These are phyloP conservation scores for Venturia carpophila DNA, from an alignment of 2,329 filamentous ascomycete species.

Conservation along the genomic window DNA sequence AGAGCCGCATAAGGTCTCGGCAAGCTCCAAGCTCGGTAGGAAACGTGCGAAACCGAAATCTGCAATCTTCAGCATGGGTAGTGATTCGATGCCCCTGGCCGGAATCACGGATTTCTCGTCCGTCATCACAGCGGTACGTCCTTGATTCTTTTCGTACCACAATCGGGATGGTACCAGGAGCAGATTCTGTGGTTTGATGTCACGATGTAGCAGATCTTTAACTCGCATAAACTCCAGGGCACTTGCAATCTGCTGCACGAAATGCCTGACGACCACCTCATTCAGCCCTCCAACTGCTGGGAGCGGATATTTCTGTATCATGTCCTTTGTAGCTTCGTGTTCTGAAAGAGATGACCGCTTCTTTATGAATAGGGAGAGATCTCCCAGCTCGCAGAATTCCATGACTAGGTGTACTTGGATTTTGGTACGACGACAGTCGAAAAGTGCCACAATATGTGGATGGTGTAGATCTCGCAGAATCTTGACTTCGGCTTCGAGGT, in stretches of 20 bases:
- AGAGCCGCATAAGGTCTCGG: constrained; percentile 92
- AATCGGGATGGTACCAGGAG: constrained; percentile 74
- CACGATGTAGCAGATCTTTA: constrained; percentile 85
- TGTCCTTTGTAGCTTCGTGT: constrained; percentile 75
- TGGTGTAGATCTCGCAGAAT: constrained; percentile 91
- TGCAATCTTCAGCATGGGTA: constrained; percentile 95
- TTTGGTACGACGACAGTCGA: constrained; percentile 82
- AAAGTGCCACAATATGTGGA: constrained; percentile 92
- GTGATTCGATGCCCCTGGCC: constrained; percentile 67
- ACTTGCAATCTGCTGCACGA: constrained; percentile 88
- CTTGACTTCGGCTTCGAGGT: constrained; percentile 88
- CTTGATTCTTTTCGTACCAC: constrained; percentile 56
- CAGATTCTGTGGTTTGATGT: constrained; percentile 95
- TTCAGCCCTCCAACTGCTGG: constrained; percentile 76
- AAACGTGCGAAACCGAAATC: constrained; percentile 98
- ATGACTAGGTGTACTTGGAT: constrained; percentile 94
- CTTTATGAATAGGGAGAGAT: constrained; percentile 93
- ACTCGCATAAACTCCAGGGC: constrained; percentile 81
- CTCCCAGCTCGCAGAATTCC: constrained; percentile 96
- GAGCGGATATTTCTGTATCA: constrained; percentile 90
- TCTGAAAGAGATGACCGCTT: constrained; percentile 74
- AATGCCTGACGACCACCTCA: constrained; percentile 94
- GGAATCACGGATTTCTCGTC: constrained; percentile 76
- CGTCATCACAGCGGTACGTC: constrained; percentile 64
- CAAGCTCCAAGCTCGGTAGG: constrained; percentile 80